These are phyloP conservation scores for Fusarium sacchari DNA, from an alignment of 2,329 filamentous ascomycete genomes.

Conservation along the genomic window DNA sequence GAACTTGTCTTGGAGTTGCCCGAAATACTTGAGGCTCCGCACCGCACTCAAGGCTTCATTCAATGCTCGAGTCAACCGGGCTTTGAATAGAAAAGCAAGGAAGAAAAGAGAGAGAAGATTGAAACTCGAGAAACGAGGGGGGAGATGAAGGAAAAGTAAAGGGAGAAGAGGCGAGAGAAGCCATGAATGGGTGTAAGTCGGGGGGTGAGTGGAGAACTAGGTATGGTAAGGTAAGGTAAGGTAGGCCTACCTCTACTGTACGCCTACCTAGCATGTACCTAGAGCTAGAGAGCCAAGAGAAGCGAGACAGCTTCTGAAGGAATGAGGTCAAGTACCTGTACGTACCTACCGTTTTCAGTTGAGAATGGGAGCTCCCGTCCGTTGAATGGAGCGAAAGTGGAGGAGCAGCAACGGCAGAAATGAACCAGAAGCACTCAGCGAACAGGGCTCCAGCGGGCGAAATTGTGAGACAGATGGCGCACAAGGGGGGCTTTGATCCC, in stretches of 20 bases:
- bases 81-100: conserved; percentile 33
- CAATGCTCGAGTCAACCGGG: conserved; percentile 40
- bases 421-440: conserved; percentile 19
- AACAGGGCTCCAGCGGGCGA: conserved; percentile 17
- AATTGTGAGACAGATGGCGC: conserved; percentile 36
- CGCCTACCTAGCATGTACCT: too few species aligned
- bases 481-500: conserved; percentile 26
- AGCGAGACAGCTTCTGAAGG: conserved; percentile 31
- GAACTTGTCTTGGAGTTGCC: conserved; percentile 25
- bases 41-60: conserved; percentile 34
- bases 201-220: conserved; percentile 32
- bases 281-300: conserved; percentile 42
- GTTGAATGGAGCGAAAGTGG: conserved; percentile 1
- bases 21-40: conserved; percentile 30
- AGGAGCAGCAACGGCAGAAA: conserved; percentile 8
- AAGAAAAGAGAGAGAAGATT: conserved; percentile 22
- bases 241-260: not conserved
- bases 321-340: conserved; percentile 30
- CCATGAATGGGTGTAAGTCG: conserved; percentile 20
- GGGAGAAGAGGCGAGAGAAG: conserved; percentile 26
- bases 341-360: conserved; percentile 31
- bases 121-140: conserved; percentile 22
- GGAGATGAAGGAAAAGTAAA: conserved; percentile 30
- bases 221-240: too few species aligned
- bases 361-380: conserved; percentile 15